Evolutionary conservation across 768 basidiomycete genomes (phyloP).

Genomic region (Pisolithus microcarpus): DNA sequence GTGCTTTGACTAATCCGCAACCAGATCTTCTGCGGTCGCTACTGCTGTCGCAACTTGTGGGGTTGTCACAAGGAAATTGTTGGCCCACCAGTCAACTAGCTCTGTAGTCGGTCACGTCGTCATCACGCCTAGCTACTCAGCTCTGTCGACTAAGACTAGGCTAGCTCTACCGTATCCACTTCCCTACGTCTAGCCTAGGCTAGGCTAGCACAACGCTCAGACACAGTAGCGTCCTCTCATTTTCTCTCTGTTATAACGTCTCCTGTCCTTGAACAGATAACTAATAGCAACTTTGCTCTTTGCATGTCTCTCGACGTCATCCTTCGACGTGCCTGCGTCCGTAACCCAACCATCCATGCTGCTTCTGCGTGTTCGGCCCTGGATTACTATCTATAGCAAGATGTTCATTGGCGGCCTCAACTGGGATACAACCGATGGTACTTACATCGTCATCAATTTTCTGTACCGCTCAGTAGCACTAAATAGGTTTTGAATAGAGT

Average conservation of each 20-base stretch:
- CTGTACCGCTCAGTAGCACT: slow-evolving; percentile 37
- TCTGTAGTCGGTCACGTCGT: slow-evolving; percentile 37
- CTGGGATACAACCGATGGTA: slow-evolving; percentile 99
- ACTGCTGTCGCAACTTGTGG: slow-evolving; percentile 16
- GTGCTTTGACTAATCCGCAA: slow-evolving; percentile 6
- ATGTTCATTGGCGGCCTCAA: slow-evolving; percentile 99
- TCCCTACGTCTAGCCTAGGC: slow-evolving; percentile 73
- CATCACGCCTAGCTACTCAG: slow-evolving; percentile 39
- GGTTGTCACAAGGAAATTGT: slow-evolving; percentile 21
- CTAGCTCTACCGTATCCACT: slow-evolving; percentile 69
- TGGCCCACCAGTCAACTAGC: slow-evolving; percentile 13
- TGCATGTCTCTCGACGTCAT: slow-evolving; percentile 25
- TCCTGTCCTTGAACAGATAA: slow-evolving; percentile 61
- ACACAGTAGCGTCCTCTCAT: slow-evolving; percentile 71
- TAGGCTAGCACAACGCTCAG: slow-evolving; percentile 56
- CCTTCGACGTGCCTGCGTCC: slow-evolving; percentile 20
- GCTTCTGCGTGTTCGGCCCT: slow-evolving; percentile 18
- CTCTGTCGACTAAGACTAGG: slow-evolving; percentile 60
- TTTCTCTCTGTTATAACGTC: slow-evolving; percentile 51
- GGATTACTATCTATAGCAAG: slow-evolving; percentile 61
- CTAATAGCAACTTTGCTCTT: slow-evolving; percentile 67
- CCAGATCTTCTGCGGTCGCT: slow-evolving; percentile 8
- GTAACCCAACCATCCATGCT: slow-evolving; percentile 8
- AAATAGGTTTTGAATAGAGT: slow-evolving; percentile 42
- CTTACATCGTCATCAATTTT: slow-evolving; percentile 34